Evolutionary conservation across 1,139 yeast genomes (phyloP).

Genomic region (Pichia sp.): DNA sequence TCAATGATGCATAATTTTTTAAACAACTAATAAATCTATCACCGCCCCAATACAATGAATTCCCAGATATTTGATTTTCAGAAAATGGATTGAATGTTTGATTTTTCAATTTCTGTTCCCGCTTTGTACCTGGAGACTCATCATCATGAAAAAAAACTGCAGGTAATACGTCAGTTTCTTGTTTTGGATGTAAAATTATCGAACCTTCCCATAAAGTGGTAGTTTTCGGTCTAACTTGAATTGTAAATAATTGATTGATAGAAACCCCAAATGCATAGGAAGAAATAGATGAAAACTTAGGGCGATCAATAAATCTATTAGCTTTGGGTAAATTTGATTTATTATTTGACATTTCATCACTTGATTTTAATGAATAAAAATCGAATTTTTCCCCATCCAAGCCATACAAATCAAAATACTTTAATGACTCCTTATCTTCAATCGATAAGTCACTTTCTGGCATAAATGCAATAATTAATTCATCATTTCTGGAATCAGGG

Average conservation of each 20-base stretch:
- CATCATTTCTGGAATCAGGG: conserved; percentile 44
- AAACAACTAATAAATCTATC: conserved; percentile 59
- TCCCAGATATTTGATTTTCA: conserved; percentile 35
- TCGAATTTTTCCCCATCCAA: conserved; percentile 26
- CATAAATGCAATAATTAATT: conserved; percentile 64
- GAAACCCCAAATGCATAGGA: conserved; percentile 63
- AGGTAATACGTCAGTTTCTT: conserved; percentile 55
- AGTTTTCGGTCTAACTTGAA: conserved; percentile 72
- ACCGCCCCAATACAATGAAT: conserved; percentile 84
- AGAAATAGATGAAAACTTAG: conserved; percentile 46
- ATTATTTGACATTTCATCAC: background rate
- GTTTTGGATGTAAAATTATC: conserved; percentile 61
- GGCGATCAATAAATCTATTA: conserved; percentile 39
- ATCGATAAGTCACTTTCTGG: conserved; percentile 47
- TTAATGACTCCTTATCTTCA: conserved; percentile 29
- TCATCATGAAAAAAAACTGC: conserved; percentile 89
- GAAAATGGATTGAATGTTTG: conserved; percentile 72
- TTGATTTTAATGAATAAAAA: conserved; percentile 16
- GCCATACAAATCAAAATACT: conserved; percentile 28
- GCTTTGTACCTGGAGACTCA: conserved; percentile 67
- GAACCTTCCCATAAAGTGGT: conserved; percentile 90
- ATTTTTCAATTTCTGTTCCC: conserved; percentile 51
- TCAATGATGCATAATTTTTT: conserved; percentile 50
- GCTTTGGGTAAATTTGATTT: conserved; percentile 18
- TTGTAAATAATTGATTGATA: conserved; percentile 58